A percentile compares a stretch with the other conserved stretches of the same genome.
phyloP scores from a whole-genome alignment of 2,329 filamentous ascomycete genomes.

The Pezicula radicicola region DNA sequence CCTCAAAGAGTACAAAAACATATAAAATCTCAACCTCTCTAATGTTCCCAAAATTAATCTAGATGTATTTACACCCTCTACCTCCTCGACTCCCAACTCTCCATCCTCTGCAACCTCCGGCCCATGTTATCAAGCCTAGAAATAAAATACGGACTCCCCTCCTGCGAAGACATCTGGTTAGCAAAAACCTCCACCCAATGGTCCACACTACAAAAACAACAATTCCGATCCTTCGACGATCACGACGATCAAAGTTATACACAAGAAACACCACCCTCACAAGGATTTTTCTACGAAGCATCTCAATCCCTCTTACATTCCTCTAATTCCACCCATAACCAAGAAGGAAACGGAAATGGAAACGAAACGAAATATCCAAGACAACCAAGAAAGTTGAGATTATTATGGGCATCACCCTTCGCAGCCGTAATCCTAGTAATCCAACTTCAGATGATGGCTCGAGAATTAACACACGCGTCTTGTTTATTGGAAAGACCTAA shows the following conservation, averaged over 20 bases:
- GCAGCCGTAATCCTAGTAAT: constrained; percentile 7
- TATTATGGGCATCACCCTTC: constrained; percentile 6
- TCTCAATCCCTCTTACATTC: constrained; percentile 4
- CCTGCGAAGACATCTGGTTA: constrained; percentile 7
- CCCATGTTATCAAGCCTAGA: constrained; percentile 5
- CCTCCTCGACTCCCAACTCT: constrained; percentile 6
- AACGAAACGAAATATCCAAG: background rate
- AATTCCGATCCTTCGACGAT: constrained; percentile 7
- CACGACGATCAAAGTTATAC: constrained; percentile 2
- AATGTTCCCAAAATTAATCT: background rate
- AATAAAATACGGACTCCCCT: constrained; percentile 8
- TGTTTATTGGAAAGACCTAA: constrained; percentile 8
- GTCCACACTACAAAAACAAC: background rate
- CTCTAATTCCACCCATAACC: no score
- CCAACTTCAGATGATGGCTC: constrained; percentile 8
- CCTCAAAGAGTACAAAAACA: background rate
- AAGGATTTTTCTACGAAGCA: constrained; percentile 8
- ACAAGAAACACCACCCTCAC: constrained; percentile 5
- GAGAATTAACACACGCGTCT: constrained; percentile 4
- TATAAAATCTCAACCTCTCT: background rate
- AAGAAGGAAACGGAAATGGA: no score
- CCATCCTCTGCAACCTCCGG: constrained; percentile 6
- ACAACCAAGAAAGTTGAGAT: background rate
- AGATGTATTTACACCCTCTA: constrained; percentile 8
- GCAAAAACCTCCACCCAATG: constrained; percentile 1